Percentiles rank a stretch among this genome's conserved stretches.
Evolutionary conservation across 768 basidiomycete genomes (phyloP).

Genomic region (Tylopilus sp.): DNA sequence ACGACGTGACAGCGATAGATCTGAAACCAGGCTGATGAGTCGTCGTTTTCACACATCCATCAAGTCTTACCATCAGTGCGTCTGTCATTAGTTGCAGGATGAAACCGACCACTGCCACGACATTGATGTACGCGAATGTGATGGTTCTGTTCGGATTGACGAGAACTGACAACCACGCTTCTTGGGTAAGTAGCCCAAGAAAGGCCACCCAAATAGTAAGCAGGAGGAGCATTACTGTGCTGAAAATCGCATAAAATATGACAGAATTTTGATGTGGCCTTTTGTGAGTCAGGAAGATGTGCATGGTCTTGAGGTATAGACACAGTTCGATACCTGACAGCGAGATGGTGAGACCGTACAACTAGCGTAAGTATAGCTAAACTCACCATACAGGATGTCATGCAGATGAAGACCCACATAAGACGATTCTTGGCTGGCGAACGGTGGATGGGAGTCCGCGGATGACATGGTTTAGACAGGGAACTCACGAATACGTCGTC

Average conservation of each 20-base stretch:
- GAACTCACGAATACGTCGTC: too few relatives aligned
- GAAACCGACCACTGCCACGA: not conserved
- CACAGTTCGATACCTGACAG: conserved; percentile 8
- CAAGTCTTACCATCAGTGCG: not conserved
- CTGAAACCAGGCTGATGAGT: conserved; percentile 15
- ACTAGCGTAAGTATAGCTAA: not conserved
- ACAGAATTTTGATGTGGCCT: not conserved
- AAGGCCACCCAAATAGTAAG: not conserved
- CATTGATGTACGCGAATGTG: not conserved
- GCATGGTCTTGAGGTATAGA: conserved; percentile 19
- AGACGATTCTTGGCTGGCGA: not conserved
- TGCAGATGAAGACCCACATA: not conserved
- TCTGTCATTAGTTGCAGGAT: not conserved
- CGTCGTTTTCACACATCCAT: not conserved
- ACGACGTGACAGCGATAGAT: conserved; percentile 36
- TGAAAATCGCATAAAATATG: conserved; percentile 16
- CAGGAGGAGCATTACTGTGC: not conserved
- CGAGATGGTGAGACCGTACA: not conserved
- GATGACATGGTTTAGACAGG: too few relatives aligned
- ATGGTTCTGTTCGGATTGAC: conserved; percentile 23
- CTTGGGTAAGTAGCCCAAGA: conserved; percentile 9
- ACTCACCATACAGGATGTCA: not conserved
- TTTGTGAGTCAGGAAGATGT: not conserved
- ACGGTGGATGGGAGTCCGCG: too few relatives aligned
- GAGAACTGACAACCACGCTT: conserved; percentile 32